Base-by-base conservation (phyloP, 2,329 filamentous ascomycete genomes). In the Hymenoscyphus linearis region DNA sequence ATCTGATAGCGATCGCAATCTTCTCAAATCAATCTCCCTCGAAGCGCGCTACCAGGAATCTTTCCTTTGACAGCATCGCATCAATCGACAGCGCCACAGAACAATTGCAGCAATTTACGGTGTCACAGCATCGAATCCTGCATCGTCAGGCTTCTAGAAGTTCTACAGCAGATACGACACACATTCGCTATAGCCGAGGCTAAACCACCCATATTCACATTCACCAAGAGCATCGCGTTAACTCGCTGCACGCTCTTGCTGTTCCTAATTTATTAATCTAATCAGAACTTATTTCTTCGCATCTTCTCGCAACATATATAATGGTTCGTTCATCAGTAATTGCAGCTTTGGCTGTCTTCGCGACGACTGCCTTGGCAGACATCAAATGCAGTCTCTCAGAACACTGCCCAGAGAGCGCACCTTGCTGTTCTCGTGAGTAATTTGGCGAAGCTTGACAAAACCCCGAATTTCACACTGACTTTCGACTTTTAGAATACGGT, bases 381-480 rank as follows among this genome's bases (percentile, higher is more conserved):
- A 31, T 31, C 31, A 63, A 40, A 55, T 87, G 85, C 72, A 76
- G 77, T 12, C 71, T 82, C 18, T 72, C 73, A 52, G 76, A 78
- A 63, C 84, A 86, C 66, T 96, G 92, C 73, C 90, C 91, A 9
- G 74, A 87, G 70, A 81, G 84, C 52, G 77, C 83, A n/a, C 90
- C 88, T 34, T 92, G 90, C 78, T 93, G 90, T 75, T 91, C 89
- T 62, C 87, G 89, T 93, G 80, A 79, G 88, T 67, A 44, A 14
- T 52, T n/a, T 34, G 13, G 2, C 18, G 22, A 40, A 5, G 62
- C 67, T 52, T 67, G 7, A 50, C 64, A 7, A 9, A 50, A 7
- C 47, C 37, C 16, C 55, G 50, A 57, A 34, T 27, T 16, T 36
- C n/a, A n/a, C 26, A 47, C 63, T 65, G 35, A 64, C 56, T 13